Base-by-base conservation (phyloP, 441 rosid genomes). In the Biscutella laevigata region DNA sequence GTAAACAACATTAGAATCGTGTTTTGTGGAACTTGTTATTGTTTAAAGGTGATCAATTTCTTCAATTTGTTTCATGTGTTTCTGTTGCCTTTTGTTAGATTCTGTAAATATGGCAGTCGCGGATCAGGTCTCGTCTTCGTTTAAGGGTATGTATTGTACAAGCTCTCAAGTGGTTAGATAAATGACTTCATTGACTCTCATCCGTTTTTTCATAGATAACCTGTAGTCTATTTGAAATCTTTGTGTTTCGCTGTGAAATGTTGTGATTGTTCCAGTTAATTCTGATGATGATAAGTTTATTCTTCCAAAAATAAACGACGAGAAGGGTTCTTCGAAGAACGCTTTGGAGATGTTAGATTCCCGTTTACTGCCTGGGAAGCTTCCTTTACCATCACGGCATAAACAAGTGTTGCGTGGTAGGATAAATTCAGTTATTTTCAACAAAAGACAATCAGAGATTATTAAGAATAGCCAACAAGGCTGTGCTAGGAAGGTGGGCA, bases 401-500 rank as follows among this genome's bases (percentile, higher is more conserved):
- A 79, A 75, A 53, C 72, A 62, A 43, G 37, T 48, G 12, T 60
- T 62, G 12, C 86, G 86, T 11, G 59, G 51, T 11, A 83, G 94
- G 76, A 77, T 81, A 57, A 69, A 64, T 30, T 75, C 47, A 56
- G 73, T 65, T 67, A 25, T 58, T 61, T 75, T 56, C 70, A 71
- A 68, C 38, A 60, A 47, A 9, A 53, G 61, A 12, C 86, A 71
- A 51, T 68, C n/a, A 0, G 46, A 15, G 50, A 73, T 73, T 33
- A 55, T 77, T 67, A 39, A 62, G 22, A 55, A 33, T 77, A 32
- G 40, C 74, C 24, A 55, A n/a, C n/a, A 60, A 19, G 56, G 51
- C 12, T 74, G 83, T 62, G 78, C 75, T 9, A 24, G 62, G 54
- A 77, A 53, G 72, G 19, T 85, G 41, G 98, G 98, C 6, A 25